Percentiles rank a stretch among this genome's conserved stretches.
Conservation (phyloP, 179 eudicot species). For the Corrigiola litoralis region DNA sequence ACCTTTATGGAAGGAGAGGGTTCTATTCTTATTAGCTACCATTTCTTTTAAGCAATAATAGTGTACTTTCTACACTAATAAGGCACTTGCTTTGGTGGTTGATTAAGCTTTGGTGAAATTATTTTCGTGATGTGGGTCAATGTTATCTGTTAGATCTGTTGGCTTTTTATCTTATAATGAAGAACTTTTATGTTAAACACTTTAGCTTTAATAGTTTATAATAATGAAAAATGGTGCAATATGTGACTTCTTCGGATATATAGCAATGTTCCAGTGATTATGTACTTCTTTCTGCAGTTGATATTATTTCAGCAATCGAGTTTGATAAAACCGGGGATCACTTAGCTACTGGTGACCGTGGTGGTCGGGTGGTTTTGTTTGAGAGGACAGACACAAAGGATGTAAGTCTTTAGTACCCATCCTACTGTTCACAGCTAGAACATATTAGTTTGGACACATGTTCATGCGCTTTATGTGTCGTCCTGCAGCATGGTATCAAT, state of each 20-base stretch:
- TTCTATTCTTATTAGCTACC: neutral
- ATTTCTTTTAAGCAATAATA: neutral
- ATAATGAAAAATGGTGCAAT: neutral
- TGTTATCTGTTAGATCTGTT: neutral
- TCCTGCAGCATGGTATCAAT: slow-evolving; percentile 54
- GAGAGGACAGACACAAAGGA: slow-evolving; percentile 50
- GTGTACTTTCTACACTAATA: neutral
- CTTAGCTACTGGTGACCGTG: slow-evolving; percentile 55
- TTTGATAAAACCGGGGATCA: slow-evolving; percentile 53
- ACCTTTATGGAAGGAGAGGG: neutral
- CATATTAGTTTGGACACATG: neutral
- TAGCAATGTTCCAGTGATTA: too few species aligned
- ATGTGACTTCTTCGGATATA: too few species aligned
- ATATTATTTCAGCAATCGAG: slow-evolving; percentile 51
- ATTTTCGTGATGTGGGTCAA: neutral
- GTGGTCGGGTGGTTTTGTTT: slow-evolving; percentile 54
- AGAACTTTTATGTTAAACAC: neutral
- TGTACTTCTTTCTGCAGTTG: slow-evolving; percentile 34
- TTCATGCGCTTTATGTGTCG: slow-evolving; percentile 2
- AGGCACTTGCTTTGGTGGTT: too few species aligned
- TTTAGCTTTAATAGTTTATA: neutral
- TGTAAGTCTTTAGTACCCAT: slow-evolving; percentile 24
- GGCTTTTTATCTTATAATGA: neutral
- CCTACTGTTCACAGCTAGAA: neutral
- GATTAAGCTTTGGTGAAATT: neutral